Percentiles rank a stretch among this genome's conserved stretches.
Conservation (phyloP, 2,329 filamentous ascomycete genomes). For the Nemania abortiva region DNA sequence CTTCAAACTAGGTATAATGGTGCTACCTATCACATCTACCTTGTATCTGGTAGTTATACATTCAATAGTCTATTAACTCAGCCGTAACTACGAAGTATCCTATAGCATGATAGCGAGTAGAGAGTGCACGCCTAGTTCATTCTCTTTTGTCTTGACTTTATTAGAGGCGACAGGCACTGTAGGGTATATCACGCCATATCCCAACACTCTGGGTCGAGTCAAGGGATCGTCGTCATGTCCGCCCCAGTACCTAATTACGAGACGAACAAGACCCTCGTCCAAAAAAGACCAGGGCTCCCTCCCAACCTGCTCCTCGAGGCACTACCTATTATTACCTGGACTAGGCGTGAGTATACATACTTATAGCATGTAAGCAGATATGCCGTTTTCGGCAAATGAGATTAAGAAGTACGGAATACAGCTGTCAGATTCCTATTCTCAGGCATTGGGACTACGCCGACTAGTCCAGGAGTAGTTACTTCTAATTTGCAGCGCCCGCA, state of each 20-base stretch:
- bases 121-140: too few relatives aligned
- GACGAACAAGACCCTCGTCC: constrained; percentile 1
- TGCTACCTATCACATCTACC: background rate
- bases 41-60: background rate
- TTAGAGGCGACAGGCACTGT: constrained; percentile 4
- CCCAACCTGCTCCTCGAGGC: background rate
- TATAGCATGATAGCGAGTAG: background rate
- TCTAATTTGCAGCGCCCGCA: constrained; percentile 5
- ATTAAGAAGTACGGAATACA: background rate
- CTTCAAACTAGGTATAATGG: background rate
- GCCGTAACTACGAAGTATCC: background rate
- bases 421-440: constrained; percentile 3
- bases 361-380: constrained; percentile 8
- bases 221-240: constrained; percentile 4
- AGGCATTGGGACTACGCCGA: background rate
- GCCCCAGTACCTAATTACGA: background rate
- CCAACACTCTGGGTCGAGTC: constrained; percentile 31
- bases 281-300: background rate
- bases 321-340: background rate
- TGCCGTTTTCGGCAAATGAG: constrained; percentile 31
- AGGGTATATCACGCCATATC: constrained; percentile 22
- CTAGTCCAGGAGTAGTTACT: constrained; percentile 22
- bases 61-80: background rate
- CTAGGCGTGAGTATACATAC: background rate
- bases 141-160: too few relatives aligned